Evolutionary conservation across 2,329 filamentous ascomycete species (phyloP).

Genomic region (Monilinia vaccinii-corymbosi): DNA sequence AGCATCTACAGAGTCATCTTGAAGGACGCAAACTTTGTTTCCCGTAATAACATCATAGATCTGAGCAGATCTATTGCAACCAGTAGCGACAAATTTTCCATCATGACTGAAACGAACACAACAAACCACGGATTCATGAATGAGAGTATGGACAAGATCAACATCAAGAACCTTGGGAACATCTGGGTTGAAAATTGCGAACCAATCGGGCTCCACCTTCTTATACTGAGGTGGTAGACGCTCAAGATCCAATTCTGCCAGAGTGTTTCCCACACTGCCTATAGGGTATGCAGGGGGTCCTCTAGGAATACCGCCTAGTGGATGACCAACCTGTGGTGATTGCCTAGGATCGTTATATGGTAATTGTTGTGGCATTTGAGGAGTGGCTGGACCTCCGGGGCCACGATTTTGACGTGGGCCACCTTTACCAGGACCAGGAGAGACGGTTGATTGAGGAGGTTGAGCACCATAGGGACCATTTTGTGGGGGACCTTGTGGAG

Average conservation of each 20-base stretch:
- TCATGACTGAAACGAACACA: conserved; percentile 96
- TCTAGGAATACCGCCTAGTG: conserved; percentile 56
- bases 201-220: conserved; percentile 87
- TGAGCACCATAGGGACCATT: conserved; percentile 68
- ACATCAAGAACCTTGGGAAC: conserved; percentile 87
- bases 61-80: conserved; percentile 97
- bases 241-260: conserved; percentile 82
- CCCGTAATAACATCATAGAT: conserved; percentile 91
- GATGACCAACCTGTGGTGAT: conserved; percentile 81
- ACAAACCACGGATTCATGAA: conserved; percentile 94
- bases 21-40: conserved; percentile 78
- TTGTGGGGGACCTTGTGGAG: conserved; percentile 42
- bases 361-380: conserved; percentile 81
- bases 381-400: conserved; percentile 68
- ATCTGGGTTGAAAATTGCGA: conserved; percentile 90
- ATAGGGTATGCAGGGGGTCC: conserved; percentile 10
- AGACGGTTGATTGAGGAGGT: conserved; percentile 74
- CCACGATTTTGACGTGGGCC: conserved; percentile 56
- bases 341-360: conserved; percentile 75
- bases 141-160: conserved; percentile 84
- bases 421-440: conserved; percentile 68
- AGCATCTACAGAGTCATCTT: conserved; percentile 80
- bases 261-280: conserved; percentile 55
- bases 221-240: conserved; percentile 78
- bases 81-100: conserved; percentile 90